Conservation (phyloP, 2,329 filamentous ascomycete genomes). For the Chalaropsis thielavioides region DNA sequence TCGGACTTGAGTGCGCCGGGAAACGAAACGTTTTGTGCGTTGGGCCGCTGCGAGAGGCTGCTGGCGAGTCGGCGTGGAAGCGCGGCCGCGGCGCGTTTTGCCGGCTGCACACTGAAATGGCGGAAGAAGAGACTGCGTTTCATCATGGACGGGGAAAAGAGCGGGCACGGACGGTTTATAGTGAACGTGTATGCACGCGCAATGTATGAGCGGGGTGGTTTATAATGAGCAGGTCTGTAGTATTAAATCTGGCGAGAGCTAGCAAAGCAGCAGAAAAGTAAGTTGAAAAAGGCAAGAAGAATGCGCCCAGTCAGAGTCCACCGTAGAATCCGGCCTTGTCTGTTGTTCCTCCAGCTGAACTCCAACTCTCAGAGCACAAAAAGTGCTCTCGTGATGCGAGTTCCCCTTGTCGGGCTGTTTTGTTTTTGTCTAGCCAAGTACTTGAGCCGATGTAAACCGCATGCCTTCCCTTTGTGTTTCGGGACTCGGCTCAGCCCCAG, state of each 20-base stretch:
- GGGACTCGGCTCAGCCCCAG: not conserved
- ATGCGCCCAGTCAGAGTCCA: too few relatives aligned
- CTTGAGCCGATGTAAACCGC: slow-evolving; percentile 2
- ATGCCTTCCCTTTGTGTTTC: not conserved
- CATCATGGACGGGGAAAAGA: not conserved
- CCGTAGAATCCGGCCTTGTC: not conserved
- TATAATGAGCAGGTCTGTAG: not conserved
- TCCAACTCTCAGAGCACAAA: not conserved
- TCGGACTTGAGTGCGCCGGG: slow-evolving; percentile 91
- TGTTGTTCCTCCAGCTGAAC: not conserved
- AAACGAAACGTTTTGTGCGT: slow-evolving; percentile 51
- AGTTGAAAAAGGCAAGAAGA: too few relatives aligned
- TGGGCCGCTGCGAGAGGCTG: slow-evolving; percentile 41
- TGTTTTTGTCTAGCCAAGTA: not conserved
- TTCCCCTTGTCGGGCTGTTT: not conserved
- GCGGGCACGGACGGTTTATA: not conserved
- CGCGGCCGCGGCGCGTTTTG: not conserved
- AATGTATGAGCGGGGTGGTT: not conserved
- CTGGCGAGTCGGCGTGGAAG: slow-evolving; percentile 23
- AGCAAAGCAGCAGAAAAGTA: too few relatives aligned
- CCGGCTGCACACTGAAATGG: not conserved
- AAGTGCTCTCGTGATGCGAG: not conserved
- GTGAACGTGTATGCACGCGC: not conserved
- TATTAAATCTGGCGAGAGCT: too few relatives aligned
- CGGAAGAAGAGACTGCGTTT: slow-evolving; percentile 2